phyloP scores from a whole-genome alignment of 352 stramenopile genomes.

The Pythium grandisporangium region DNA sequence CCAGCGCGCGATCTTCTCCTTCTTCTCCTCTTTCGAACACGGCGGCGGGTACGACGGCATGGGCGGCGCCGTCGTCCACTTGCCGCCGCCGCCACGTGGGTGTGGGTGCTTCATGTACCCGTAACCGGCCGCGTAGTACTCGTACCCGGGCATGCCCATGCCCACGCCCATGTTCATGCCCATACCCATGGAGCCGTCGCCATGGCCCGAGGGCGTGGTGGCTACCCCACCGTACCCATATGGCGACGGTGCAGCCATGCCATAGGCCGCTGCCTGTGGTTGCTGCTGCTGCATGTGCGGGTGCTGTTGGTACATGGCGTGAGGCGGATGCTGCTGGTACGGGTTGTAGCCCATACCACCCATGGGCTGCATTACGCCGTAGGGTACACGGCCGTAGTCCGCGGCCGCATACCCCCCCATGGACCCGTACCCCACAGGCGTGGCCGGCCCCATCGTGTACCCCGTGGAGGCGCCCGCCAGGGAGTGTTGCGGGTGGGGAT shows the following conservation, averaged over 20 bases:
- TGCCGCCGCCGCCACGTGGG: slow-evolving; percentile 32
- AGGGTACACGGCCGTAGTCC: slow-evolving; percentile 17
- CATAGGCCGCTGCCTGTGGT: no score
- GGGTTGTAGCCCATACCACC: slow-evolving; percentile 9
- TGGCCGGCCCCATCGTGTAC: slow-evolving; percentile 3
- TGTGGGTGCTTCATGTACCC: slow-evolving; percentile 36
- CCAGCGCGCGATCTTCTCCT: slow-evolving; percentile 77
- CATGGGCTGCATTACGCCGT: no score
- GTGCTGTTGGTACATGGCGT: no score
- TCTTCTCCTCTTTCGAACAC: slow-evolving; percentile 79
- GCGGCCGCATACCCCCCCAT: slow-evolving; percentile 1
- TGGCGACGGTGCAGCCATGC: slow-evolving; percentile 25
- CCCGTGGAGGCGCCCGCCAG: no score
- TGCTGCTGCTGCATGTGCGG: no score
- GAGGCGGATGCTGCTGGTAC: slow-evolving; percentile 10
- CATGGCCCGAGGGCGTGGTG: no score
- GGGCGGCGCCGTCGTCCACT: slow-evolving; percentile 57
- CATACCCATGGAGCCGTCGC: no score
- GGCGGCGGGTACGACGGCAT: slow-evolving; percentile 70
- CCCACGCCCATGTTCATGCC: slow-evolving; percentile 10
- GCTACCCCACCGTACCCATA: slow-evolving; percentile 44
- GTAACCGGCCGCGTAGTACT: slow-evolving; percentile 45
- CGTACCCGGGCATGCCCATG: slow-evolving; percentile 22
- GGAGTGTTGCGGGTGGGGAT: no score
- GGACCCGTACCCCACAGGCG: slow-evolving; percentile 10